Evolutionary conservation across 805 yeast genomes (phyloP).

Genomic region (Suhomyces pyralidae): DNA sequence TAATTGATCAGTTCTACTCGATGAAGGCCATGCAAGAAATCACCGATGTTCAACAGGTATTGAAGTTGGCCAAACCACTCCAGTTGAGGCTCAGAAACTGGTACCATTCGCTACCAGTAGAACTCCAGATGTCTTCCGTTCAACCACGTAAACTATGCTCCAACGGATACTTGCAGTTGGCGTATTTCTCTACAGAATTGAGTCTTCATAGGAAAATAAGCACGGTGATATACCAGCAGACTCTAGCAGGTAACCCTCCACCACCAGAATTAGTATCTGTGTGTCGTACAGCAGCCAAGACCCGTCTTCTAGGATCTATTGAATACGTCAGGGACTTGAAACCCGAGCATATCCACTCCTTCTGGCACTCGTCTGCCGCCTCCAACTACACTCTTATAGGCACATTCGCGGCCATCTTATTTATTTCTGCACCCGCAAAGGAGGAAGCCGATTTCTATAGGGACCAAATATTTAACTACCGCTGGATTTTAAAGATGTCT

Average conservation of each 20-base stretch:
- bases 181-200: conserved; percentile 87
- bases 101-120: conserved; percentile 70
- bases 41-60: conserved; percentile 60
- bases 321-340: conserved; percentile 73
- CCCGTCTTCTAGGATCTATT: conserved; percentile 76
- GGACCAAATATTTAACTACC: conserved; percentile 69
- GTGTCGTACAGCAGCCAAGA: conserved; percentile 82
- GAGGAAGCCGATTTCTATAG: conserved; percentile 66
- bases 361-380: conserved; percentile 85
- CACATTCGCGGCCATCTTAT: conserved; percentile 79
- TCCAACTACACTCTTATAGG: conserved; percentile 81
- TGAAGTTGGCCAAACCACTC: conserved; percentile 76
- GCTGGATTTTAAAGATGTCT: conserved; percentile 72
- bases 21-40: conserved; percentile 59
- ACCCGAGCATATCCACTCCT: conserved; percentile 80
- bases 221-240: conserved; percentile 45
- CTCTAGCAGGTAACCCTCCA: conserved; percentile 28
- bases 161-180: conserved; percentile 74
- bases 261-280: conserved; percentile 45
- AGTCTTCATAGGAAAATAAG: conserved; percentile 79
- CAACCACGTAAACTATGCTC: conserved; percentile 64
- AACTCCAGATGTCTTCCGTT: conserved; percentile 59
- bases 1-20: conserved; percentile 68
- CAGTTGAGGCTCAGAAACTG: conserved; percentile 69
- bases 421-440: conserved; percentile 51